phyloP scores from a whole-genome alignment of 1,139 yeast genomes.

The Hansenula anomala region DNA sequence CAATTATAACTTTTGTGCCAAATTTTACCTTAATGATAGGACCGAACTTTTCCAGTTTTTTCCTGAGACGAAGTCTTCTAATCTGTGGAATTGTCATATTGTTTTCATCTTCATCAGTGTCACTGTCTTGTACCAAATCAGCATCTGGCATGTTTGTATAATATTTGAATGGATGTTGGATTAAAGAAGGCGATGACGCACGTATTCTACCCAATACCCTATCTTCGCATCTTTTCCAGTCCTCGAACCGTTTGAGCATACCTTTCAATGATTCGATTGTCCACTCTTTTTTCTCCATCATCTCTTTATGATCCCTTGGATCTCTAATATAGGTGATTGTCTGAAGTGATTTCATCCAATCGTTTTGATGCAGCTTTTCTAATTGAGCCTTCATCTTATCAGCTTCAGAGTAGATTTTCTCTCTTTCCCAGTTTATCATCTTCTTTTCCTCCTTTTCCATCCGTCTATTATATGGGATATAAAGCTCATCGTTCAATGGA shows the following conservation, averaged over 20 bases:
- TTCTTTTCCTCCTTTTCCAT: conserved; percentile 66
- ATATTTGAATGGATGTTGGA: conserved; percentile 10
- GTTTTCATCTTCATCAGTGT: conserved; percentile 23
- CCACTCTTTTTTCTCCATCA: conserved; percentile 42
- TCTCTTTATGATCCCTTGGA: conserved; percentile 40
- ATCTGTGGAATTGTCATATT: conserved; percentile 12
- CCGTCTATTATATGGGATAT: conserved; percentile 46
- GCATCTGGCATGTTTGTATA: conserved; percentile 14
- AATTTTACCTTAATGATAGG: conserved; percentile 20
- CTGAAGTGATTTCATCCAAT: conserved; percentile 52
- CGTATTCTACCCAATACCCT: conserved; percentile 11
- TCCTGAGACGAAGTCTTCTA: conserved; percentile 9
- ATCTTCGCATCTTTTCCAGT: conserved; percentile 31
- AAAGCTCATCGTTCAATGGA: conserved; percentile 42
- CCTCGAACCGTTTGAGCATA: conserved; percentile 43
- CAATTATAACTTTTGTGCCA: conserved; percentile 15
- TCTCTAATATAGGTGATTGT: conserved; percentile 51
- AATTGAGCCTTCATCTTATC: conserved; percentile 44
- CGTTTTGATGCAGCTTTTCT: conserved; percentile 41
- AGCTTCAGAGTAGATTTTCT: conserved; percentile 44
- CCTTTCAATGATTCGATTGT: conserved; percentile 48
- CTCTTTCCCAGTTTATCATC: conserved; percentile 55
- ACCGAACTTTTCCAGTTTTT: conserved; percentile 13
- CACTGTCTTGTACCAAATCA: conserved; percentile 20
- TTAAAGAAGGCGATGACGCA: conserved; percentile 3